phyloP scores from a whole-genome alignment of 139 green algal species.

The Astrephomene gubernaculifera region DNA sequence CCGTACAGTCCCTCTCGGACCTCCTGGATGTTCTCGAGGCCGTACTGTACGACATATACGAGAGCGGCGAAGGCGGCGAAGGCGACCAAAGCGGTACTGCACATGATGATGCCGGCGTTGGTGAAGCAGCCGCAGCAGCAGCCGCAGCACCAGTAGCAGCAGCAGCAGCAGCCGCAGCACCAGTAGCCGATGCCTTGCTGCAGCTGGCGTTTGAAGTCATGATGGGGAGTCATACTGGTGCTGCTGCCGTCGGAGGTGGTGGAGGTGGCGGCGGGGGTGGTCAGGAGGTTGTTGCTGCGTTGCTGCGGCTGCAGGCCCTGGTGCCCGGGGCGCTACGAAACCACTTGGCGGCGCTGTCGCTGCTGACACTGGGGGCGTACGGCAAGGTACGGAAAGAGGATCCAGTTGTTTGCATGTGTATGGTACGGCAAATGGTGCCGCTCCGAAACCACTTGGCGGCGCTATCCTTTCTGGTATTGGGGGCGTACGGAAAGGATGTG shows the following conservation, averaged over 20 bases:
- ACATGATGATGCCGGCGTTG: too few relatives aligned
- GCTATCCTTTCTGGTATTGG: slow-evolving; percentile 24
- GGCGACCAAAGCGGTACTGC: too few relatives aligned
- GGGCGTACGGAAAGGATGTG: background rate
- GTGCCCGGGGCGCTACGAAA: background rate
- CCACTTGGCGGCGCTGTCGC: slow-evolving; percentile 6
- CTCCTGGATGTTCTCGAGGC: slow-evolving; percentile 35
- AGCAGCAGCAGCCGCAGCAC: background rate
- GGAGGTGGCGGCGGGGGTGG: slow-evolving; percentile 6
- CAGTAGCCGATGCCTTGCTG: slow-evolving; percentile 9
- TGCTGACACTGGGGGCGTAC: slow-evolving; percentile 16
- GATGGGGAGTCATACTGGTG: too few relatives aligned
- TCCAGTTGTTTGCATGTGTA: too few relatives aligned
- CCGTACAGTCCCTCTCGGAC: background rate
- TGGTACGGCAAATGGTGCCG: too few relatives aligned
- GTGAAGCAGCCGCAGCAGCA: too few relatives aligned
- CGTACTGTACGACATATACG: slow-evolving; percentile 6
- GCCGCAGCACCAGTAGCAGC: too few relatives aligned
- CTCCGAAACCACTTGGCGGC: background rate
- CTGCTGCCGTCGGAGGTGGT: background rate
- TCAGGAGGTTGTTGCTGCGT: slow-evolving; percentile 32
- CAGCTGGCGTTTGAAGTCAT: slow-evolving; percentile 41
- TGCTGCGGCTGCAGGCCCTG: slow-evolving; percentile 39
- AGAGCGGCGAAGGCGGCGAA: too few relatives aligned
- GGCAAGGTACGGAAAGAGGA: slow-evolving; percentile 6